These are phyloP conservation scores for Podospora pseudoanserina DNA, from an alignment of 495 filamentous ascomycete species.

Conservation along the genomic window DNA sequence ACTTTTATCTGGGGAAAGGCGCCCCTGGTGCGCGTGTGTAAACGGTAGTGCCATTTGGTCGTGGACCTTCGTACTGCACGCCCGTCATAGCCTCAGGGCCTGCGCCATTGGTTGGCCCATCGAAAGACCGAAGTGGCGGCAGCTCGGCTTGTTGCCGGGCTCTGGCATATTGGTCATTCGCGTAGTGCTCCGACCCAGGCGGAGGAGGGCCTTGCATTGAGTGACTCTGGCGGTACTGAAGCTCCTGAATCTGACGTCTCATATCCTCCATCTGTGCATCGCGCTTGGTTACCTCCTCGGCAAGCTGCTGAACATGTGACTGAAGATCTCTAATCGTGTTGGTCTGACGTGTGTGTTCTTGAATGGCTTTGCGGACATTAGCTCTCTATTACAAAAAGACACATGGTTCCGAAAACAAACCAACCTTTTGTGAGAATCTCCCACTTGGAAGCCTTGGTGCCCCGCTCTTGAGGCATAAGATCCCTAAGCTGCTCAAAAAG, in stretches of 20 bases:
- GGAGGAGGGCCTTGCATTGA: constrained; percentile 25
- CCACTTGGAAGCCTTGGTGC: constrained; percentile 97
- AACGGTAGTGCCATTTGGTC: constrained; percentile 11
- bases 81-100: constrained; percentile 51
- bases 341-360: constrained; percentile 49
- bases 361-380: constrained; percentile 43
- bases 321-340: constrained; percentile 38
- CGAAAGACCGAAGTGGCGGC: constrained; percentile 45
- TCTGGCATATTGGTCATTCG: constrained; percentile 30
- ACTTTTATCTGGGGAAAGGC: neutral
- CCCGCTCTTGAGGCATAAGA: constrained; percentile 78
- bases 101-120: constrained; percentile 15
- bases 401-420: constrained; percentile 7
- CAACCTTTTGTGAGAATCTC: constrained; percentile 94
- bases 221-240: constrained; percentile 29
- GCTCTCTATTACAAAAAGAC: neutral
- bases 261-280: constrained; percentile 46
- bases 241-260: constrained; percentile 43
- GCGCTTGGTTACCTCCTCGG: constrained; percentile 25
- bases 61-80: constrained; percentile 50
- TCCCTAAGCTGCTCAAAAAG: constrained; percentile 83
- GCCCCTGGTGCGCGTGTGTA: neutral
- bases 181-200: constrained; percentile 28
- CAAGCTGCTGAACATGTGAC: constrained; percentile 18
- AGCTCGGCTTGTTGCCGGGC: constrained; percentile 39